Percentiles rank a stretch among this genome's conserved stretches.
Evolutionary conservation across 2,329 filamentous ascomycete genomes (phyloP).

Genomic region (Tolypocladium guangdongense): DNA sequence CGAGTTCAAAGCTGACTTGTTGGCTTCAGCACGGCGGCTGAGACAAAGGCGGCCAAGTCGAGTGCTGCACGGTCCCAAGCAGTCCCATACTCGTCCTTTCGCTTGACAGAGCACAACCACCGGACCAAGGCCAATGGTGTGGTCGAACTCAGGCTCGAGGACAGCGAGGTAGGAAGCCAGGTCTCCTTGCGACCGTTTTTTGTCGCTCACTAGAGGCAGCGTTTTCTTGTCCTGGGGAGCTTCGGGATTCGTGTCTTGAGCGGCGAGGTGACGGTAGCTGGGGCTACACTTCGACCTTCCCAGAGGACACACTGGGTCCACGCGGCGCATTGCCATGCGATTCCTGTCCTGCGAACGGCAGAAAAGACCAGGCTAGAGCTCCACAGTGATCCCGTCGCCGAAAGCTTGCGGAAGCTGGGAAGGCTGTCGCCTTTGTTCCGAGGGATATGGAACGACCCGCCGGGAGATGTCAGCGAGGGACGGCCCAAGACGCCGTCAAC

Average conservation of each 20-base stretch:
- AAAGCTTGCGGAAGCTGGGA: conserved; percentile 41
- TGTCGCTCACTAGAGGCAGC: conserved; percentile 27
- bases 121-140: conserved; percentile 26
- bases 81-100: conserved; percentile 35
- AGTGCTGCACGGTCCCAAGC: conserved; percentile 4
- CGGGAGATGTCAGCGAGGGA: conserved; percentile 10
- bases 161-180: conserved; percentile 35
- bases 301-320: conserved; percentile 43
- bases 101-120: conserved; percentile 31
- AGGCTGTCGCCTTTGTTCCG: conserved; percentile 55
- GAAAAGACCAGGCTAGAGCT: conserved; percentile 44
- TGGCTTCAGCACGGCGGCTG: background rate
- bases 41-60: background rate
- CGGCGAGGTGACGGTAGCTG: conserved; percentile 55
- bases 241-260: conserved; percentile 52
- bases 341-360: conserved; percentile 52
- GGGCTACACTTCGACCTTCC: conserved; percentile 46
- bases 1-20: background rate
- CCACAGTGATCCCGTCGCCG: conserved; percentile 37
- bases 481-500: conserved; percentile 15
- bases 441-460: conserved; percentile 50
- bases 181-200: background rate
- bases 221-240: conserved; percentile 53
- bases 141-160: conserved; percentile 30
- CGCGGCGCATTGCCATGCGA: conserved; percentile 57